Conservation (phyloP, 2,329 filamentous ascomycete genomes). For the Scopulariopsis brevicaulis region DNA sequence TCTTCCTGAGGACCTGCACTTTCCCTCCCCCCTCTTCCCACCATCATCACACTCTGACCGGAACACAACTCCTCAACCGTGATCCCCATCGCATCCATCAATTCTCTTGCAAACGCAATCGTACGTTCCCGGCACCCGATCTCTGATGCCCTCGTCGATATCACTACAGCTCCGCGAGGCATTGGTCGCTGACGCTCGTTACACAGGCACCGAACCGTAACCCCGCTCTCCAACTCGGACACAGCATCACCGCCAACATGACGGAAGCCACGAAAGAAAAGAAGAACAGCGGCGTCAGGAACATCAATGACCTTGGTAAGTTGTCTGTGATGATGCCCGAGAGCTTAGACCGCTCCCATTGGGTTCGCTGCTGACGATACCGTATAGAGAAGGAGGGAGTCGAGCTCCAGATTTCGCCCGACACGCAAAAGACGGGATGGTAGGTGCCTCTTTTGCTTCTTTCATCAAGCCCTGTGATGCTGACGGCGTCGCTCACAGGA, state of each 20-base stretch:
- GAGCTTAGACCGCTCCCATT: conserved; percentile 3
- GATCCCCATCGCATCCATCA: not conserved
- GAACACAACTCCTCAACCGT: not conserved
- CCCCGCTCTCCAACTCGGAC: not conserved
- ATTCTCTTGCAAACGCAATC: not conserved
- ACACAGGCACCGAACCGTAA: not conserved
- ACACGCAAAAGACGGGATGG: conserved; percentile 85
- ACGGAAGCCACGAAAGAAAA: not conserved
- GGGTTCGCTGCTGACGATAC: not conserved
- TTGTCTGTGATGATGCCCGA: conserved; percentile 7
- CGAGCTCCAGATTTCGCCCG: conserved; percentile 61
- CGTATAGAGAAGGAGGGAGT: conserved; percentile 59
- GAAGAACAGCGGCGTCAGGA: conserved; percentile 42
- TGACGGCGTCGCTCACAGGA: conserved; percentile 44
- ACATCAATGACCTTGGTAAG: conserved; percentile 79
- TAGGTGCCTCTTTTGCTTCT: conserved; percentile 32
- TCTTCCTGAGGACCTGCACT: not conserved
- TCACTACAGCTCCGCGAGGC: not conserved
- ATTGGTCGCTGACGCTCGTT: not conserved
- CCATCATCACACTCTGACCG: not conserved
- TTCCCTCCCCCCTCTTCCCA: not conserved
- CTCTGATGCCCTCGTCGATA: not conserved
- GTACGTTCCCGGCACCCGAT: not conserved
- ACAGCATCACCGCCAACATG: conserved; percentile 1
- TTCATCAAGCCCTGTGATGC: not conserved